Evolutionary conservation across 2,329 filamentous ascomycete genomes (phyloP).

Genomic region (Leptodontidium sp.): DNA sequence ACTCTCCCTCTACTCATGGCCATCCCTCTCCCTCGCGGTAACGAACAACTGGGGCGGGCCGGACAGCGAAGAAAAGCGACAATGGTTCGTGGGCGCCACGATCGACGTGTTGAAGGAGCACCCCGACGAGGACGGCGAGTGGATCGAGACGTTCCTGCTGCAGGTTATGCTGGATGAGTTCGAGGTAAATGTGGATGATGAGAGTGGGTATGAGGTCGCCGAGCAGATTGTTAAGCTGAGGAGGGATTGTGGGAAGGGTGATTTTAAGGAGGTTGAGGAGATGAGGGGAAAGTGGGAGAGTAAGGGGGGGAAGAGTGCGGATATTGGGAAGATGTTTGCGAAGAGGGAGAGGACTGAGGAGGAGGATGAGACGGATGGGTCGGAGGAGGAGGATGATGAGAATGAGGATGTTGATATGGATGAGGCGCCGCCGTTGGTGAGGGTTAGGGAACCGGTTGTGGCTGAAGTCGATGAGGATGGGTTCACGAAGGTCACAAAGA

Average conservation of each 20-base stretch:
- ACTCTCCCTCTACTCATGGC: slow-evolving; percentile 86
- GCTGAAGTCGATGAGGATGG: slow-evolving; percentile 84
- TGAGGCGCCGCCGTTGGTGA: slow-evolving; percentile 70
- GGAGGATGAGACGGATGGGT: slow-evolving; percentile 63
- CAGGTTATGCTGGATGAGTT: slow-evolving; percentile 97
- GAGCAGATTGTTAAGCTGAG: slow-evolving; percentile 74
- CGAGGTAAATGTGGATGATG: slow-evolving; percentile 90
- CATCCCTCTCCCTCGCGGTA: slow-evolving; percentile 85
- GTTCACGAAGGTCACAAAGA: slow-evolving; percentile 77
- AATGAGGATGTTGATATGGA: slow-evolving; percentile 71
- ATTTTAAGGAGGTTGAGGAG: slow-evolving; percentile 69
- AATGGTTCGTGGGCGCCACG: slow-evolving; percentile 93
- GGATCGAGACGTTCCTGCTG: slow-evolving; percentile 84
- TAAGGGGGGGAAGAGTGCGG: slow-evolving; percentile 63
- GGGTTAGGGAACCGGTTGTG: slow-evolving; percentile 66
- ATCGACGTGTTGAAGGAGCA: slow-evolving; percentile 75
- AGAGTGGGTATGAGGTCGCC: slow-evolving; percentile 79
- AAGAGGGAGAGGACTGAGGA: slow-evolving; percentile 60
- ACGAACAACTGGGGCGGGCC: slow-evolving; percentile 89
- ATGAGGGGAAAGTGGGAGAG: slow-evolving; percentile 70
- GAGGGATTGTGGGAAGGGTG: slow-evolving; percentile 68
- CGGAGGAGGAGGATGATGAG: slow-evolving; percentile 60
- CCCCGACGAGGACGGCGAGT: slow-evolving; percentile 73
- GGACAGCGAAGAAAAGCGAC: slow-evolving; percentile 84
- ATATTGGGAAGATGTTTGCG: slow-evolving; percentile 56